Evolutionary conservation across 495 filamentous ascomycete genomes (phyloP).

Genomic region (Zalerion maritima): DNA sequence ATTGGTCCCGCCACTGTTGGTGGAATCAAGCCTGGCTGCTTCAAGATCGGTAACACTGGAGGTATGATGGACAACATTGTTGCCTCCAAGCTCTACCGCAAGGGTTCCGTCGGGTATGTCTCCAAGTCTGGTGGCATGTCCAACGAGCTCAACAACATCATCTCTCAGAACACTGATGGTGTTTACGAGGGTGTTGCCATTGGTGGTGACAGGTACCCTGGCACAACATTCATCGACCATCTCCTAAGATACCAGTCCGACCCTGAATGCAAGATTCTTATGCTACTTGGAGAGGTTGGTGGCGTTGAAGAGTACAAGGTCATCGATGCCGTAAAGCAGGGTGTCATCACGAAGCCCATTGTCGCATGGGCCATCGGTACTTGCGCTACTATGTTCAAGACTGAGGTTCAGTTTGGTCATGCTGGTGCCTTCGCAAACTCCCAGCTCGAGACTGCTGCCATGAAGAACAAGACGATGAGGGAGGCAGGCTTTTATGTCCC

Average conservation of each 20-base stretch:
- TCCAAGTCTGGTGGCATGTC: slow-evolving; percentile 99
- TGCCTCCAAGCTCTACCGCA: slow-evolving; percentile 98
- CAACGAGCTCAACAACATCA: slow-evolving; percentile 99
- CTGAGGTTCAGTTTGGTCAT: slow-evolving; percentile 98
- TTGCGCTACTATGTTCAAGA: slow-evolving; percentile 99
- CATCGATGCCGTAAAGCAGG: slow-evolving; percentile 91
- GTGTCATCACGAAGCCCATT: slow-evolving; percentile 90
- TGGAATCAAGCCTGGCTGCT: slow-evolving; percentile 97
- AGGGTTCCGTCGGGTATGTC: slow-evolving; percentile 95
- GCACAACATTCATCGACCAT: slow-evolving; percentile 98
- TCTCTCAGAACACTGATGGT: slow-evolving; percentile 87
- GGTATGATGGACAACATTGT: slow-evolving; percentile 99
- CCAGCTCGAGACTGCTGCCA: slow-evolving; percentile 86
- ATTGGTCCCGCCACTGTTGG: slow-evolving; percentile 96
- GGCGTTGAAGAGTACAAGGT: slow-evolving; percentile 99
- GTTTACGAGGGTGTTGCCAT: slow-evolving; percentile 98
- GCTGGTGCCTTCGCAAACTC: slow-evolving; percentile 98
- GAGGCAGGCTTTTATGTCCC: slow-evolving; percentile 92
- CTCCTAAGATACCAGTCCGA: slow-evolving; percentile 88
- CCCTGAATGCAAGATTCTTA: slow-evolving; percentile 90
- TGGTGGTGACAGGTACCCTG: slow-evolving; percentile 95
- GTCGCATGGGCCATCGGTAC: slow-evolving; percentile 99
- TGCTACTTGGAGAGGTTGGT: slow-evolving; percentile 94
- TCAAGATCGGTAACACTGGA: slow-evolving; percentile 99
- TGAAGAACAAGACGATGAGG: slow-evolving; percentile 92